Evolutionary conservation across 106 monocot species (phyloP), one percentile per base, ranked within the genome.

Genomic region (Dendrobium officinale): DNA sequence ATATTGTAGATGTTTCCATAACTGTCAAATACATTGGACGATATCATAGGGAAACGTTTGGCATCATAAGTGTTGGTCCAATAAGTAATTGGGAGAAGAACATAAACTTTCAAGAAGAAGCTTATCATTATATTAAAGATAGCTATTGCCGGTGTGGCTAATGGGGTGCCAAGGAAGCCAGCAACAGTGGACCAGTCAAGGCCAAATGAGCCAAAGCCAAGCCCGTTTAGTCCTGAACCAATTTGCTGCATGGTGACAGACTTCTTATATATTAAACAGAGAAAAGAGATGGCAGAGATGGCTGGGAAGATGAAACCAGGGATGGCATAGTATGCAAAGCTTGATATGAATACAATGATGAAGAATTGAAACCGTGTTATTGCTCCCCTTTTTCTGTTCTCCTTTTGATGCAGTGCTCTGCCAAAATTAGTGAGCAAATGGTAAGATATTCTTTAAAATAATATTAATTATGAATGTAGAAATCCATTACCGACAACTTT

Each of bases 401-500:
- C 89, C 58, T 89, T 92, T 79, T 87, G 87, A 68, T 92, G 91
- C 22, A 89, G 81, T 42, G 88, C 87, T 33, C 91, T 86, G 70
- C 44, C 73, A n/a, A 7, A 42, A 33, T 10, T 19, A 5, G 64
- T 19, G 43, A 44, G 17, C 6, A 11, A 75, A 4, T 47, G 47
- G 40, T 47, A 44, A 48, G 47, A 75, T 47, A 9, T 73, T 42
- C 8, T 19, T 6, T 31, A 15, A 33, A 9, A 51, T 15, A 51
- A 51, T 51, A 51, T 51, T 13, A 13, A 15, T 51, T 51, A 51
- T 51, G 51, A 51, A 51, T 16, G 51, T 15, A 51, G 16, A 51
- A 2, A 51, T 51, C 13, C 13, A 13, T 13, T 51, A 51, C 51
- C 10, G 13, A 51, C 13, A 51, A 51, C 0, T 51, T 51, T 13